phyloP scores from a whole-genome alignment of 1,139 yeast species.

The Maudiozyma humilis region DNA sequence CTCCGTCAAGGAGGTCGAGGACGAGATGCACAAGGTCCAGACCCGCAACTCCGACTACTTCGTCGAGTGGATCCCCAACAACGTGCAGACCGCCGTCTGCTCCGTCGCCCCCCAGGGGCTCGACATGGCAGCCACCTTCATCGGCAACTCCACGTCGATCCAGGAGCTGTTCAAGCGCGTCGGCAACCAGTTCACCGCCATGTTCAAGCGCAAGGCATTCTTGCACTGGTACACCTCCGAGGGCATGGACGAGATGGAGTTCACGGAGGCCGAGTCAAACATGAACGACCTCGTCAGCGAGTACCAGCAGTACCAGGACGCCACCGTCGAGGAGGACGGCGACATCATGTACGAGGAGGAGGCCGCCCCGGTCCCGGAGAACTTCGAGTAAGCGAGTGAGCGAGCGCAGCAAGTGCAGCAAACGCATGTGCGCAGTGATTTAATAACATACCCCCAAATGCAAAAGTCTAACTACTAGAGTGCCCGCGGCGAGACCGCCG shows the following conservation, averaged over 20 bases:
- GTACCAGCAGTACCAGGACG: slow-evolving; percentile 89
- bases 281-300: slow-evolving; percentile 83
- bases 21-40: slow-evolving; percentile 81
- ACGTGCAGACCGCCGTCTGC: slow-evolving; percentile 89
- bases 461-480: too few relatives aligned
- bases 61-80: slow-evolving; percentile 96
- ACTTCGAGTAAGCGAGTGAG: slow-evolving; percentile 13
- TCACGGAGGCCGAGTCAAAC: slow-evolving; percentile 75
- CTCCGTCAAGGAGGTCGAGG: slow-evolving; percentile 86
- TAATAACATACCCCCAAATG: too few relatives aligned
- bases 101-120: slow-evolving; percentile 80
- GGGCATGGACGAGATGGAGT: slow-evolving; percentile 94
- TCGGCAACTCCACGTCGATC: slow-evolving; percentile 87
- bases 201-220: slow-evolving; percentile 92
- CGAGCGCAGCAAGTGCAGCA: too few relatives aligned
- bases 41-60: slow-evolving; percentile 71
- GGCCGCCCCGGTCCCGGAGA: slow-evolving; percentile 17
- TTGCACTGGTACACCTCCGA: slow-evolving; percentile 92
- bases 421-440: too few relatives aligned
- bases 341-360: slow-evolving; percentile 33
- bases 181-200: slow-evolving; percentile 81
- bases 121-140: slow-evolving; percentile 85
- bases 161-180: slow-evolving; percentile 86
- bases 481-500: too few relatives aligned
- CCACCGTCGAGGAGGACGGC: slow-evolving; percentile 59